A percentile compares a stretch with the other conserved stretches of the same genome.
These are phyloP conservation scores for Microsporum audouinii DNA, from an alignment of 2,329 filamentous ascomycete species.

Conservation along the genomic window DNA sequence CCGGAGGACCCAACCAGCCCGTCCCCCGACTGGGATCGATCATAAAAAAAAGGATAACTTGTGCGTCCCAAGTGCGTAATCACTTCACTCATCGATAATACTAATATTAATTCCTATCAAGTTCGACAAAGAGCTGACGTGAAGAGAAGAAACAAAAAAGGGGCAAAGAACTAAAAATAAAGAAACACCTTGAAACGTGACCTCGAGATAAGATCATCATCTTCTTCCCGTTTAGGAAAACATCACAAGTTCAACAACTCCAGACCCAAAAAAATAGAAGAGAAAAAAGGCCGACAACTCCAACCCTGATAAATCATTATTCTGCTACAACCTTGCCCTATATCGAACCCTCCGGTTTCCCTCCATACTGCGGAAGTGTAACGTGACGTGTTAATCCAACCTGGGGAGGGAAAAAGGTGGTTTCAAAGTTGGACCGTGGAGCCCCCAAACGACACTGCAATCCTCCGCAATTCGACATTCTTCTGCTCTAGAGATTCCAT, in stretches of 20 bases:
- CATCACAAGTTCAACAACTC: not conserved
- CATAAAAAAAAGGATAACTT: not conserved
- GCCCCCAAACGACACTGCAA: not conserved
- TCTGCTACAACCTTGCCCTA: not conserved
- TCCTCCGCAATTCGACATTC: not conserved
- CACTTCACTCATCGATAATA: not conserved
- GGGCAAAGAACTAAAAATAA: not conserved
- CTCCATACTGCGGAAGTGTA: not conserved
- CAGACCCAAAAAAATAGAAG: not conserved
- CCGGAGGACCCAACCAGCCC: not conserved
- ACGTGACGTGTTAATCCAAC: not conserved
- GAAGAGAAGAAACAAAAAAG: not conserved
- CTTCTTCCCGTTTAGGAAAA: conserved; percentile 1
- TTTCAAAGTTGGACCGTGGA: conserved; percentile 3
- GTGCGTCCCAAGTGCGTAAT: not conserved
- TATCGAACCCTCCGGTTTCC: not conserved
- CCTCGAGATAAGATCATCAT: not conserved
- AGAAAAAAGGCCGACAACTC: not conserved
- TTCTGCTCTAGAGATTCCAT: conserved; percentile 4
- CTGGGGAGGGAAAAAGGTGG: not conserved
- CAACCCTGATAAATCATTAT: not conserved
- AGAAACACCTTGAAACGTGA: not conserved
- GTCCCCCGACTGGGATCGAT: not conserved
- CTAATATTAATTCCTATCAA: not conserved
- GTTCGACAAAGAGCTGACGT: not conserved